A percentile compares a stretch with the other conserved stretches of the same genome.
Conservation (phyloP, 2,329 filamentous ascomycete genomes). For the Neofusicoccum ribis region DNA sequence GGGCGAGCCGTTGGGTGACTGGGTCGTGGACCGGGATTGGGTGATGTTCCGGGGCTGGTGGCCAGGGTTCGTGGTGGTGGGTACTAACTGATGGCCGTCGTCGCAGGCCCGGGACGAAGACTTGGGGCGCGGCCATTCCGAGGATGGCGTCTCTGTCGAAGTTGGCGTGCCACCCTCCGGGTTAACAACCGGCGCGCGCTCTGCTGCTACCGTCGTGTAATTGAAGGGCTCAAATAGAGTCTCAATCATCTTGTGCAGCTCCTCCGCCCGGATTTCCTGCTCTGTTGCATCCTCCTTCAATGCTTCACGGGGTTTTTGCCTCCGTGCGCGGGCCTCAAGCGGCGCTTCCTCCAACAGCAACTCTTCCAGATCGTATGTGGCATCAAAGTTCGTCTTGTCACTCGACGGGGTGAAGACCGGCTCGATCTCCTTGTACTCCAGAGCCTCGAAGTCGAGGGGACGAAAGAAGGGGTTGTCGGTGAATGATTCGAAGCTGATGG, state of each 20-base stretch:
- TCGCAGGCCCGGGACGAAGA: slow-evolving; percentile 31
- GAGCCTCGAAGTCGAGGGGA: slow-evolving; percentile 75
- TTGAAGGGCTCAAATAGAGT: slow-evolving; percentile 93
- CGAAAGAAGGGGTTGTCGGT: slow-evolving; percentile 88
- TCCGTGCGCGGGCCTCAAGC: slow-evolving; percentile 83
- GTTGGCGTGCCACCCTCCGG: slow-evolving; percentile 35
- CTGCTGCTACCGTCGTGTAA: slow-evolving; percentile 81
- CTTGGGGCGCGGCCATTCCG: slow-evolving; percentile 34
- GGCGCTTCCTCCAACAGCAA: slow-evolving; percentile 91
- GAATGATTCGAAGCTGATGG: slow-evolving; percentile 78
- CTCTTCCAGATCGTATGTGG: slow-evolving; percentile 96
- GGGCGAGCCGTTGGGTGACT: slow-evolving; percentile 51
- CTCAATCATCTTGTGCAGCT: slow-evolving; percentile 92
- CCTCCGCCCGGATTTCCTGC: slow-evolving; percentile 91
- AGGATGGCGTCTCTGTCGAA: slow-evolving; percentile 31
- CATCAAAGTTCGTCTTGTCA: slow-evolving; percentile 98
- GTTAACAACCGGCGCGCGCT: slow-evolving; percentile 51
- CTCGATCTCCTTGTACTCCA: slow-evolving; percentile 84
- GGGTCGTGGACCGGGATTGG: slow-evolving; percentile 43
- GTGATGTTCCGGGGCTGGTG: not conserved
- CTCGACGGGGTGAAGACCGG: slow-evolving; percentile 91
- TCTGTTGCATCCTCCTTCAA: slow-evolving; percentile 92
- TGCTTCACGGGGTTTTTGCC: slow-evolving; percentile 89
- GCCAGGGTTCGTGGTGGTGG: slow-evolving; percentile 34
- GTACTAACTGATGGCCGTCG: slow-evolving; percentile 38